Evolutionary conservation across 169 alveolate species (phyloP).

Genomic region (Hepatocystis sp.): DNA sequence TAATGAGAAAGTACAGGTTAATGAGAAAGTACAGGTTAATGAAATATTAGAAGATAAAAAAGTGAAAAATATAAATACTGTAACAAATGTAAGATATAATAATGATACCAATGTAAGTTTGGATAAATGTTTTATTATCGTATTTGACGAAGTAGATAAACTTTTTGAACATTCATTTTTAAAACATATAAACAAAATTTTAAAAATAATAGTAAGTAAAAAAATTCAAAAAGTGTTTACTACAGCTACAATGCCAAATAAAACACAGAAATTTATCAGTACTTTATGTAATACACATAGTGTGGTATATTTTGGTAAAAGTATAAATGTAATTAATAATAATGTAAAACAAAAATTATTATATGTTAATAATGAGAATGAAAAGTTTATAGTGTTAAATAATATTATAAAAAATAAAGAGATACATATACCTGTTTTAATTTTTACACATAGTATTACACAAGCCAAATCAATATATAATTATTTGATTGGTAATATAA

Average conservation of each 20-base stretch:
- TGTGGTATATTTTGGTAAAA: constrained; percentile 53
- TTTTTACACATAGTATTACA: constrained; percentile 39
- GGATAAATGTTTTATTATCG: constrained; percentile 34
- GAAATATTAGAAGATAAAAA: too few relatives aligned
- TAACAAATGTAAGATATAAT: too few relatives aligned
- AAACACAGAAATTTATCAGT: constrained; percentile 18
- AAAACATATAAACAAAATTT: constrained; percentile 8
- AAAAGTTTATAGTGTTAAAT: constrained; percentile 37
- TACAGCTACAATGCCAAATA: constrained; percentile 74
- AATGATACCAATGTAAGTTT: too few relatives aligned
- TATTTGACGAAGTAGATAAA: constrained; percentile 74
- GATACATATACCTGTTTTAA: constrained; percentile 52
- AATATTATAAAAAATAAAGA: constrained; percentile 40
- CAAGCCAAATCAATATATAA: constrained; percentile 28
- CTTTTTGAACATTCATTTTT: constrained; percentile 62
- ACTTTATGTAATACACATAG: constrained; percentile 43
- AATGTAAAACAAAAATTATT: constrained; percentile 66
- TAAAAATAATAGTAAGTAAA: constrained; percentile 24
- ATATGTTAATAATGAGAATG: constrained; percentile 67
- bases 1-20: too few relatives aligned
- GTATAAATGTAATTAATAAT: constrained; percentile 45
- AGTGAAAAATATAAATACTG: too few relatives aligned
- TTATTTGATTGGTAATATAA: not conserved
- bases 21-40: too few relatives aligned
- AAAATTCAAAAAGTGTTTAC: constrained; percentile 69